These are phyloP conservation scores for Ephemerocybe angulata DNA, from an alignment of 768 basidiomycete species.

Conservation along the genomic window DNA sequence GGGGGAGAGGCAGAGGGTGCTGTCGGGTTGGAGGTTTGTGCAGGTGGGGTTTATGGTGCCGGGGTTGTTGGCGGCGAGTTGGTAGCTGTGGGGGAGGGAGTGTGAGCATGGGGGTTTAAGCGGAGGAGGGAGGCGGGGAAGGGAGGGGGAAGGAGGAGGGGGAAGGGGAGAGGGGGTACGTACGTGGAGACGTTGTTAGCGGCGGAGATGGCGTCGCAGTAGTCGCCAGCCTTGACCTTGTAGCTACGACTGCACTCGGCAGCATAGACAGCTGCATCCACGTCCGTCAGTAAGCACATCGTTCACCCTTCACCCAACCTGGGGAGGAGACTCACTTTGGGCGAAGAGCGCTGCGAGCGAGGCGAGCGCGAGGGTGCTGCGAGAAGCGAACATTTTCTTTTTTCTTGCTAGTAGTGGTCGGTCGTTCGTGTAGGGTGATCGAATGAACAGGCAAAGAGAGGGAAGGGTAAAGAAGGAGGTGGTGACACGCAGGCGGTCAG, in stretches of 20 bases:
- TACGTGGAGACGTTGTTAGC: constrained; percentile 61
- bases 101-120: constrained; percentile 1
- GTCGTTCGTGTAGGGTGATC: too few relatives aligned
- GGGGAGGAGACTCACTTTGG: too few relatives aligned
- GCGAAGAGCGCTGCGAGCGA: too few relatives aligned
- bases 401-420: too few relatives aligned
- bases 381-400: too few relatives aligned
- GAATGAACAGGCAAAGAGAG: too few relatives aligned
- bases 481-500: too few relatives aligned
- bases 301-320: too few relatives aligned
- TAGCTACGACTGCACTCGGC: constrained; percentile 57
- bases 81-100: constrained; percentile 47
- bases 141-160: constrained; percentile 4
- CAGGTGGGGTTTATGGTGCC: constrained; percentile 60
- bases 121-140: background rate
- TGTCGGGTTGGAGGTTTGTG: constrained; percentile 52
- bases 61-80: constrained; percentile 63
- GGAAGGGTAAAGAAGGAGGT: too few relatives aligned
- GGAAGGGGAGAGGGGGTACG: constrained; percentile 17
- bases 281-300: too few relatives aligned
- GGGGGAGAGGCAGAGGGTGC: constrained; percentile 63
- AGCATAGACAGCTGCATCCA: too few relatives aligned
- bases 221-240: constrained; percentile 54
- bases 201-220: constrained; percentile 67
- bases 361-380: too few relatives aligned